These are phyloP conservation scores for Paracoccidioides brasiliensis DNA, from an alignment of 2,329 filamentous ascomycete species.

Conservation along the genomic window DNA sequence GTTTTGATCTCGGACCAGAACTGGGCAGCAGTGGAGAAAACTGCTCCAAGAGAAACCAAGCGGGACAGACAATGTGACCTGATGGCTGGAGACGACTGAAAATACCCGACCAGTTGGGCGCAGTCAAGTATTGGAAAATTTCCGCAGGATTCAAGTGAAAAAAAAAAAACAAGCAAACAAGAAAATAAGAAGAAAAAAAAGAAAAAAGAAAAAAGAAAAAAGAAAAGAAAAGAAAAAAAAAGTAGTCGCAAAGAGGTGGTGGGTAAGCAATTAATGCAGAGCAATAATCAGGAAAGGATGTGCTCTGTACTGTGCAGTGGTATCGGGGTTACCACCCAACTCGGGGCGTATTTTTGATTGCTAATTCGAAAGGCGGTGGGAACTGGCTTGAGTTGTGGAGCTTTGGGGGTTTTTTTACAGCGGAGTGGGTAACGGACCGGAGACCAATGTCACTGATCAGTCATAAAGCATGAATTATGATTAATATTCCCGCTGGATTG, in stretches of 20 bases:
- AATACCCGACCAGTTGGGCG: conserved; percentile 2
- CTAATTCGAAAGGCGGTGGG: background rate
- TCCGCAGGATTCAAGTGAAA: background rate
- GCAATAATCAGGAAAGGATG: background rate
- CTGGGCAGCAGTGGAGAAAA: background rate
- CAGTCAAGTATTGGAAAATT: background rate
- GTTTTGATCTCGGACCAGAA: conserved; percentile 1
- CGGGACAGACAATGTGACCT: background rate
- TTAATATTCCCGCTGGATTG: background rate
- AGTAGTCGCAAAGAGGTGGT: background rate
- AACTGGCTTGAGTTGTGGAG: background rate
- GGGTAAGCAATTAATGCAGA: background rate
- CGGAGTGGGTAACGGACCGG: background rate
- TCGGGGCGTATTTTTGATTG: background rate
- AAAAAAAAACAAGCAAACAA: background rate
- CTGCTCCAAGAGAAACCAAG: background rate
- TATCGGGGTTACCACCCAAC: background rate
- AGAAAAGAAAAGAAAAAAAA: background rate
- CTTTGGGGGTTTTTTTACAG: background rate
- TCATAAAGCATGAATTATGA: background rate
- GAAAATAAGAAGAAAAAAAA: background rate
- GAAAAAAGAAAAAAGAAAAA: background rate
- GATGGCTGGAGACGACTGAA: background rate
- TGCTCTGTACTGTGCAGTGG: background rate
- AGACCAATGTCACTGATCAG: background rate